Evolutionary conservation across 305 asterid genomes (phyloP).

Genomic region (Fraxinus velutina): DNA sequence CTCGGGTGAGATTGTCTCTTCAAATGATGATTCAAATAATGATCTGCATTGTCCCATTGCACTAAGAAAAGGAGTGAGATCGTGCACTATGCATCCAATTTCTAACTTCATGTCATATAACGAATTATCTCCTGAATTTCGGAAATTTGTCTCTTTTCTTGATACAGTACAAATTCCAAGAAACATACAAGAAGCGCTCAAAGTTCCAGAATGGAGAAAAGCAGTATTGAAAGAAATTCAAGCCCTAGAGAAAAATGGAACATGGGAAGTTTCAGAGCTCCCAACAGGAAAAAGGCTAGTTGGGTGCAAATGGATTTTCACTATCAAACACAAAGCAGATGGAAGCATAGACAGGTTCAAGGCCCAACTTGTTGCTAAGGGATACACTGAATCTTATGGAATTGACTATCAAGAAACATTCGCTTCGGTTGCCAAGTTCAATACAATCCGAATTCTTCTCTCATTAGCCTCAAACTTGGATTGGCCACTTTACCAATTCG

Average conservation of each 20-base stretch:
- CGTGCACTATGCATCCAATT: not conserved
- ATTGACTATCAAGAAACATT: not conserved
- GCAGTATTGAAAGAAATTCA: not conserved
- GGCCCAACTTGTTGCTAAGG: not conserved
- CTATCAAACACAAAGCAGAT: not conserved
- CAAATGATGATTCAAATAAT: not conserved
- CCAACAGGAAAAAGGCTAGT: not conserved
- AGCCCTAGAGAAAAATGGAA: not conserved
- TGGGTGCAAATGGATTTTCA: not conserved
- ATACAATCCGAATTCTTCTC: not conserved
- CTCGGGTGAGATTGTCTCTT: not conserved
- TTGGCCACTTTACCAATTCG: not conserved
- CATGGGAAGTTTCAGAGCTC: not conserved
- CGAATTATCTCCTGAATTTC: not conserved
- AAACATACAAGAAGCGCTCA: not conserved
- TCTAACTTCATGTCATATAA: not conserved
- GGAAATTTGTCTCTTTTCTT: not conserved
- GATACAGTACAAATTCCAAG: not conserved
- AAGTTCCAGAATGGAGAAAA: not conserved
- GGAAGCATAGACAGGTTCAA: not conserved
- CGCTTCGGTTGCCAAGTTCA: not conserved
- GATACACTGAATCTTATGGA: not conserved
- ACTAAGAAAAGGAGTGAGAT: not conserved
- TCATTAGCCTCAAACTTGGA: not conserved
- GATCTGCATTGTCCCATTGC: not conserved